phyloP scores from a whole-genome alignment of 108 stramenopile species.

The Licmophora abbreviata region DNA sequence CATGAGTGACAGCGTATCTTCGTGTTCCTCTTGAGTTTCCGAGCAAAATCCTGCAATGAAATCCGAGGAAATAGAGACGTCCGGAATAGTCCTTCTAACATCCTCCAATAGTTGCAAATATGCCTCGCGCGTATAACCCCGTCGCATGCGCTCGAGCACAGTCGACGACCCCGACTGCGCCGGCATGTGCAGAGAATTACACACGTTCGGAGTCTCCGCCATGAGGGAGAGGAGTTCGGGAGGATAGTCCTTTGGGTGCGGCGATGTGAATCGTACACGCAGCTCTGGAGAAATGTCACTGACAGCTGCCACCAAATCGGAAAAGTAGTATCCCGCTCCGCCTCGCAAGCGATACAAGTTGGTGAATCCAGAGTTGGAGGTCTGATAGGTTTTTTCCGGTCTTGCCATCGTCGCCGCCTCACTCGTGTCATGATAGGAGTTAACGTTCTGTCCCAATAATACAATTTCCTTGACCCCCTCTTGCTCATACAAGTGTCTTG shows the following conservation, averaged over 20 bases:
- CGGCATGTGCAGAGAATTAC: constrained; percentile 92
- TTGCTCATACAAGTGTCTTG: constrained; percentile 49
- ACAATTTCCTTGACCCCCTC: constrained; percentile 88
- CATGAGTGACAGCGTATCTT: constrained; percentile 84
- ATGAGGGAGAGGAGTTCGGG: constrained; percentile 76
- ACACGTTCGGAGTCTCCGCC: constrained; percentile 88
- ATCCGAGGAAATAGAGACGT: constrained; percentile 91
- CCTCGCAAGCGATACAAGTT: constrained; percentile 68
- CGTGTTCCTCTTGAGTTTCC: constrained; percentile 95
- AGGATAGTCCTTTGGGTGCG: constrained; percentile 99
- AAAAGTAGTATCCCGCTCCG: constrained; percentile 86
- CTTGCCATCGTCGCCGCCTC: constrained; percentile 27
- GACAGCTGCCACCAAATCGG: constrained; percentile 86
- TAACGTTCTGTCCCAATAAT: constrained; percentile 97
- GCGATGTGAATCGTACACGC: constrained; percentile 94
- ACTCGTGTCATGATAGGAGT: constrained; percentile 89
- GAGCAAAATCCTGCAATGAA: constrained; percentile 97
- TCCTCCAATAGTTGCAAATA: constrained; percentile 82
- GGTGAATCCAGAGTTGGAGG: constrained; percentile 81
- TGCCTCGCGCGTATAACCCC: constrained; percentile 93
- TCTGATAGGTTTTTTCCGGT: constrained; percentile 33
- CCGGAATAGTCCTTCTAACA: constrained; percentile 69
- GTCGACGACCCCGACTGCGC: constrained; percentile 90
- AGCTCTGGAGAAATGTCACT: constrained; percentile 84
- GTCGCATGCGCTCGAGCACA: constrained; percentile 88